Conservation (phyloP, 169 alveolate genomes). For the Plasmodium ovale region DNA sequence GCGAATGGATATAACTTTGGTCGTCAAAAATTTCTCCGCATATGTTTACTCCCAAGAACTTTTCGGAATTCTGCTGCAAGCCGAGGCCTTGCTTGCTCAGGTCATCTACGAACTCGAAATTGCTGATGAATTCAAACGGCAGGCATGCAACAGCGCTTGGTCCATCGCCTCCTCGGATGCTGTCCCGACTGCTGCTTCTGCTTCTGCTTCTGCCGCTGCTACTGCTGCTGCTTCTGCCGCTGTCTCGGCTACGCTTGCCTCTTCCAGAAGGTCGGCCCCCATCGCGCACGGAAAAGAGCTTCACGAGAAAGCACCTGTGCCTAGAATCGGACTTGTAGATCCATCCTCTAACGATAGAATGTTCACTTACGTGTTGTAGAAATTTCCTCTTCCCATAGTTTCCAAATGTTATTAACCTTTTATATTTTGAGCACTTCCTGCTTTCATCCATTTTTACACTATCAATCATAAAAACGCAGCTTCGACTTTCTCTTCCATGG, state of each 20-base stretch:
- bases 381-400: constrained; percentile 22
- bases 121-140: constrained; percentile 55
- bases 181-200: background rate
- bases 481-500: background rate
- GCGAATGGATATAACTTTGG: constrained; percentile 1
- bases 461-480: constrained; percentile 45
- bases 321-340: constrained; percentile 39
- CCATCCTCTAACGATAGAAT: constrained; percentile 75
- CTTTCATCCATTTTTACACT: background rate
- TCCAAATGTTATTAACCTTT: constrained; percentile 48
- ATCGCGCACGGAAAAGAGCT: constrained; percentile 29
- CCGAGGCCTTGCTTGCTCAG: constrained; percentile 29
- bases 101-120: constrained; percentile 45
- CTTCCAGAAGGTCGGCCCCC: too few relatives aligned
- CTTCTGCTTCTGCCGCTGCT: background rate
- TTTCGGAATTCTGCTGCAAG: constrained; percentile 6
- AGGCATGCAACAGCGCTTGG: constrained; percentile 38
- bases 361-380: constrained; percentile 20
- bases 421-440: constrained; percentile 1
- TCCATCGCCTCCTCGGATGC: background rate
- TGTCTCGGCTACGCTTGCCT: background rate
- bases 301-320: constrained; percentile 43
- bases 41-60: constrained; percentile 24
- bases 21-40: constrained; percentile 44
- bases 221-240: background rate